Evolutionary conservation across 306 rosid species (phyloP).

Genomic region (Ochetophila trinervis): DNA sequence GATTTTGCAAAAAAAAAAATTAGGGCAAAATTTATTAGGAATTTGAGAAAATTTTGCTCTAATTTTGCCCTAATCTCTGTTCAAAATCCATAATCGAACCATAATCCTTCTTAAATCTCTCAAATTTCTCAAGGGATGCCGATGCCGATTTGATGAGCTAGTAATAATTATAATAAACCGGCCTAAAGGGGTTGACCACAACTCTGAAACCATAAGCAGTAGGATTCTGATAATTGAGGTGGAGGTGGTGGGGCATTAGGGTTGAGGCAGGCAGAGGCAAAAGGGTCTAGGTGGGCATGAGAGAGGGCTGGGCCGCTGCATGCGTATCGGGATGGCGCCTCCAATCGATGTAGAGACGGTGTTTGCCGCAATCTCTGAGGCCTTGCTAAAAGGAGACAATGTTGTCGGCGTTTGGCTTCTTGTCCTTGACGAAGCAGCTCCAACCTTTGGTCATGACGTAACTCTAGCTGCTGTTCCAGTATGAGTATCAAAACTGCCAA

Average conservation of each 20-base stretch:
- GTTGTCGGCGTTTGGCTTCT: slow-evolving; percentile 85
- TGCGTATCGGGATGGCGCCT: slow-evolving; percentile 44
- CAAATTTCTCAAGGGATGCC: too few relatives aligned
- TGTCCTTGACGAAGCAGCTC: slow-evolving; percentile 93
- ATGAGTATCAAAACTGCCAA: slow-evolving; percentile 89
- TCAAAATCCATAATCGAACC: too few relatives aligned
- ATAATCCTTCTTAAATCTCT: too few relatives aligned
- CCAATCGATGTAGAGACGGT: slow-evolving; percentile 79
- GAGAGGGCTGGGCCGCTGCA: slow-evolving; percentile 4
- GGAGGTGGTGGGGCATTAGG: slow-evolving; percentile 6
- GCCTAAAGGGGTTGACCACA: slow-evolving; percentile 14
- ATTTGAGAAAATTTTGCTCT: too few relatives aligned
- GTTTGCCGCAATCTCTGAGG: slow-evolving; percentile 45
- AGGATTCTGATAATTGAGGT: slow-evolving; percentile 20
- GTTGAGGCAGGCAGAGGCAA: not conserved
- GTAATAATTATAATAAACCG: too few relatives aligned
- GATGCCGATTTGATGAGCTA: too few relatives aligned
- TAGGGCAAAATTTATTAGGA: too few relatives aligned
- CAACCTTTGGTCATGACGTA: slow-evolving; percentile 98
- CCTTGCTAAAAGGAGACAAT: slow-evolving; percentile 84
- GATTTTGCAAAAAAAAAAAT: too few relatives aligned
- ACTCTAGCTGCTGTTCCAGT: slow-evolving; percentile 98
- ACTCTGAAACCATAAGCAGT: slow-evolving; percentile 23
- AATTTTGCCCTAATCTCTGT: too few relatives aligned
- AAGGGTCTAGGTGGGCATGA: too few relatives aligned